These are phyloP conservation scores for Ascochyta pisi DNA, from an alignment of 2,329 filamentous ascomycete species.

Conservation along the genomic window DNA sequence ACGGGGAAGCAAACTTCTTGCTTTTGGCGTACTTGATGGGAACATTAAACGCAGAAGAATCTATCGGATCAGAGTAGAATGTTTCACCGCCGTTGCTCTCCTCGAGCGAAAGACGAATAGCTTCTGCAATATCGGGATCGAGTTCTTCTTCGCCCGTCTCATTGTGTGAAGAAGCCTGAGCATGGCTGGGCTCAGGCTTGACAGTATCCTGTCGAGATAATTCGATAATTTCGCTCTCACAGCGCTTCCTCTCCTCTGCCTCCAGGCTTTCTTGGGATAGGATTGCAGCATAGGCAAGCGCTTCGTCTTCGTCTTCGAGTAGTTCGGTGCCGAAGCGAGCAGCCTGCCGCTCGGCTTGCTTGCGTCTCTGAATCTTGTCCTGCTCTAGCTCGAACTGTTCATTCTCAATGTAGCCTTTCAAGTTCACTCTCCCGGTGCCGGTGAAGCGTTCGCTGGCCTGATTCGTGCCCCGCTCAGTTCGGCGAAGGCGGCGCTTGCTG, in stretches of 20 bases:
- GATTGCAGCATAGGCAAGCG: conserved; percentile 68
- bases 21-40: conserved; percentile 55
- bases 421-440: conserved; percentile 69
- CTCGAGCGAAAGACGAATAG: conserved; percentile 62
- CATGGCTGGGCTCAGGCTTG: conserved; percentile 35
- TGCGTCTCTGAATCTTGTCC: conserved; percentile 71
- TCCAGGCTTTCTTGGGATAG: conserved; percentile 66
- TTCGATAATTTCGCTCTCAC: conserved; percentile 49
- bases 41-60: conserved; percentile 49
- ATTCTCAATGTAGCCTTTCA: conserved; percentile 84
- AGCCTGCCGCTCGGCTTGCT: conserved; percentile 73
- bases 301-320: conserved; percentile 66
- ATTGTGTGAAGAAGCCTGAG: conserved; percentile 38
- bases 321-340: conserved; percentile 86
- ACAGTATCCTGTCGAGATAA: conserved; percentile 7
- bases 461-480: conserved; percentile 70
- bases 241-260: conserved; percentile 56
- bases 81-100: conserved; percentile 18
- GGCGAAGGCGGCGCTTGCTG: conserved; percentile 79
- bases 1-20: conserved; percentile 35
- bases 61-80: conserved; percentile 13
- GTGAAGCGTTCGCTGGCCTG: conserved; percentile 64
- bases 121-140: conserved; percentile 67
- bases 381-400: conserved; percentile 80
- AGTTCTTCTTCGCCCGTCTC: conserved; percentile 54